A percentile compares a stretch with the other conserved stretches of the same genome.
Conservation (phyloP, 768 basidiomycete genomes). For the Suillus paluster region DNA sequence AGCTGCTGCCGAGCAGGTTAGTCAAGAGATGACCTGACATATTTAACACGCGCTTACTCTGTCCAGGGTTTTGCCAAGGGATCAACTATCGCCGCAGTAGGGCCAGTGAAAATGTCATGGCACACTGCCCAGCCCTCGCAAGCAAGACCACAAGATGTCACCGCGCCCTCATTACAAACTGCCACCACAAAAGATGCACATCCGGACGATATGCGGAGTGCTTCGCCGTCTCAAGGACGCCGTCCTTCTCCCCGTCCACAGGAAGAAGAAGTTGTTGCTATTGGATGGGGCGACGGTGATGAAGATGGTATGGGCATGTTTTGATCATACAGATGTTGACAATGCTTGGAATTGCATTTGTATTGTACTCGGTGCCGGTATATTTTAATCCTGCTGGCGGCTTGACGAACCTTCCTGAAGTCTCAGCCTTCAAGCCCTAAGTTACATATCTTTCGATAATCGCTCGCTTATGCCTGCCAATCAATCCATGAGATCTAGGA, state of each 20-base stretch:
- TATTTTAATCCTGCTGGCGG: slow-evolving; percentile 6
- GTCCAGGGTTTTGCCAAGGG: slow-evolving; percentile 76
- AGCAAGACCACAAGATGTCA: slow-evolving; percentile 22
- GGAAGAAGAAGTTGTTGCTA: slow-evolving; percentile 67
- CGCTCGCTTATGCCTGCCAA: neutral
- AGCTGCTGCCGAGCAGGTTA: slow-evolving; percentile 76
- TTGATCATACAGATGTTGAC: slow-evolving; percentile 6
- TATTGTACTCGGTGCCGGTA: slow-evolving; percentile 5
- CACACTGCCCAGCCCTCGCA: slow-evolving; percentile 42
- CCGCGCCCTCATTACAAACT: slow-evolving; percentile 24
- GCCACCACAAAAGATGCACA: slow-evolving; percentile 22
- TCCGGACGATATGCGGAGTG: slow-evolving; percentile 30
- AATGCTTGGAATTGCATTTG: slow-evolving; percentile 5
- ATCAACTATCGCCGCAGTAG: slow-evolving; percentile 63
- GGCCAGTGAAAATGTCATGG: slow-evolving; percentile 72
- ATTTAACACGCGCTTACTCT: slow-evolving; percentile 14
- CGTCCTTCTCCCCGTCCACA: slow-evolving; percentile 40
- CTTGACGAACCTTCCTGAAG: neutral
- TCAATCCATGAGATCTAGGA: neutral
- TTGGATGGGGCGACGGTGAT: slow-evolving; percentile 71
- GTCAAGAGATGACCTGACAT: slow-evolving; percentile 19
- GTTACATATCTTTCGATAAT: neutral
- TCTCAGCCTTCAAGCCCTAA: neutral
- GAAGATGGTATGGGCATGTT: slow-evolving; percentile 70
- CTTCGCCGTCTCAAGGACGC: slow-evolving; percentile 17